Evolutionary conservation across 2,329 filamentous ascomycete genomes (phyloP), one percentile per base, ranked within the genome.

Genomic region (Talaromyces sp.): DNA sequence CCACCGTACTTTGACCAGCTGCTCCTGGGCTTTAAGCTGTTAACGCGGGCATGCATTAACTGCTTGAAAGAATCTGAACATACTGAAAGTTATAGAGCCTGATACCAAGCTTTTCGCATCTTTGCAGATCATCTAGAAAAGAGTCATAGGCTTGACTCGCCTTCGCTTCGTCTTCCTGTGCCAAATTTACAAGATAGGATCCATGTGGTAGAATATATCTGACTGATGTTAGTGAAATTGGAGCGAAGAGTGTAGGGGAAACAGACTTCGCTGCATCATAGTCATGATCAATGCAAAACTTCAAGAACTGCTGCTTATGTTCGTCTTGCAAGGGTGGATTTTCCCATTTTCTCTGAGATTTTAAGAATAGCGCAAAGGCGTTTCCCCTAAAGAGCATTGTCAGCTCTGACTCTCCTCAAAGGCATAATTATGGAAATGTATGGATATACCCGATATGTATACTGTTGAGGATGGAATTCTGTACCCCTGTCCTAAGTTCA

Each of bases 141-240:
- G 88, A 87, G 45, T 82, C 84, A 74, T 96, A 97, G 1, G 93
- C 93, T 80, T 98, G 93, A 60, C 87, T 85, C 1, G 93, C 91
- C 76, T 96, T 96, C 45, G 84, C 85, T 31, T 86, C 76, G 73
- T 98, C 93, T 4, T 88, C 84, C 73, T 97, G 92, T 0, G 95
- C 95, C 6, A 99, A 87, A 74, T 99, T 99, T 73, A 99, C 93
- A 8, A 99, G 89, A 76, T 99, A 99, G 1, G 92, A 96, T 39
- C 95, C 95, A 75, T 99, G 95, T 0, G 95, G 95, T 1, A 99
- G 87, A 72, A 93, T 86, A 78, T 92, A 89, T 67, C 80, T 83
- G 9, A 45, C 33, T 41, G 11, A 5, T 7, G 27, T 65, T 24
- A 65, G 41, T 56, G 16, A 3, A 45, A 22, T 49, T 11, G 7